Conservation (phyloP, 2,329 filamentous ascomycete genomes). For the Cladophialophora psammophila region DNA sequence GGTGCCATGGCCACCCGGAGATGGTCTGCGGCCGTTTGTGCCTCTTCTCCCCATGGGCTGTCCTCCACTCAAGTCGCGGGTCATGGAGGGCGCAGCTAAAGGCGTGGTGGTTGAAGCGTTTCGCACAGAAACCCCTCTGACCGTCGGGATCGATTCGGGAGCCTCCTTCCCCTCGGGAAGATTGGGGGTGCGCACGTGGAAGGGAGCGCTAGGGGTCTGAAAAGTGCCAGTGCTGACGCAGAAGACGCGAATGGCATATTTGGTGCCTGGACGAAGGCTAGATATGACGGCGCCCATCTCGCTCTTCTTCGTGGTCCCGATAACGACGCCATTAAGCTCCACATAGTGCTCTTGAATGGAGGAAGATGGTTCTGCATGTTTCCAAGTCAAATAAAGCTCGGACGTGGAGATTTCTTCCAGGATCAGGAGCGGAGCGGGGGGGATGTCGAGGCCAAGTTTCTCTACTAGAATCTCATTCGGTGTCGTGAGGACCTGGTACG, state of each 20-base stretch:
- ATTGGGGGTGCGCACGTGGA: conserved; percentile 76
- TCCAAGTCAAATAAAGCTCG: conserved; percentile 91
- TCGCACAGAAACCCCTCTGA: conserved; percentile 62
- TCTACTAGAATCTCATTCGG: conserved; percentile 89
- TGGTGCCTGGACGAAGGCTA: conserved; percentile 82
- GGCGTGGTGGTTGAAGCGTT: conserved; percentile 63
- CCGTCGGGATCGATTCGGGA: conserved; percentile 52
- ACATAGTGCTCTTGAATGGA: conserved; percentile 87
- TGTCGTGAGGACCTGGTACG: conserved; percentile 87
- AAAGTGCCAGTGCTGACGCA: conserved; percentile 92
- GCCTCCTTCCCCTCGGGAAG: conserved; percentile 31
- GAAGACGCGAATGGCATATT: conserved; percentile 92
- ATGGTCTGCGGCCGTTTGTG: conserved; percentile 76
- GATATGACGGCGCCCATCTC: conserved; percentile 92
- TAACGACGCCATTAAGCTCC: conserved; percentile 87
- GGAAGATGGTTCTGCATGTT: conserved; percentile 70
- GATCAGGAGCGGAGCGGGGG: conserved; percentile 85
- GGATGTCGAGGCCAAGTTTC: conserved; percentile 92
- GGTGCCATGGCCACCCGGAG: conserved; percentile 65
- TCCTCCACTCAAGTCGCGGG: conserved; percentile 70
- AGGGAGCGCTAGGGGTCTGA: conserved; percentile 83
- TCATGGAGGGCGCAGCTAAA: conserved; percentile 66
- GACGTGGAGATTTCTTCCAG: conserved; percentile 87
- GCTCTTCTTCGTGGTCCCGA: conserved; percentile 81
- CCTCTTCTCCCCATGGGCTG: conserved; percentile 65